These are phyloP conservation scores for Coleophoma crateriformis DNA, from an alignment of 2,329 filamentous ascomycete species.

Conservation along the genomic window DNA sequence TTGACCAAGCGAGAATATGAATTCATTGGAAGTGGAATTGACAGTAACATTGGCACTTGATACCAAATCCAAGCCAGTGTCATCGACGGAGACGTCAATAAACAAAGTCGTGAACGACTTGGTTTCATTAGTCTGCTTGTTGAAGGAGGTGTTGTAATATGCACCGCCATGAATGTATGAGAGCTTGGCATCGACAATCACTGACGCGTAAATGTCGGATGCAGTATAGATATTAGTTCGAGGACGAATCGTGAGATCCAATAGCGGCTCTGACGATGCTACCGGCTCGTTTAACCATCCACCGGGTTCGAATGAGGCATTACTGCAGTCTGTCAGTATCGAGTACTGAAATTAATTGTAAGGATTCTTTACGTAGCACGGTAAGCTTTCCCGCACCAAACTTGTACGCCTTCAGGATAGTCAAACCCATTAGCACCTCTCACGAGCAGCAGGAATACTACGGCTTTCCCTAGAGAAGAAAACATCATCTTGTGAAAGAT, in stretches of 20 bases:
- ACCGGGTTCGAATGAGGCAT: constrained; percentile 41
- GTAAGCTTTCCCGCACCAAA: constrained; percentile 1
- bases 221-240: constrained; percentile 40
- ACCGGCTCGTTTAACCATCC: constrained; percentile 34
- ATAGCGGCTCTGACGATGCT: constrained; percentile 26
- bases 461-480: too few species aligned
- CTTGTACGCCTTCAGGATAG: not conserved
- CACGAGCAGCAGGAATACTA: too few species aligned
- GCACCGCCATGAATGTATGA: constrained; percentile 30
- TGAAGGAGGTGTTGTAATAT: constrained; percentile 18
- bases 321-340: constrained; percentile 21
- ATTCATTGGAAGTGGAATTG: constrained; percentile 28
- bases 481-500: too few species aligned
- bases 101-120: constrained; percentile 13
- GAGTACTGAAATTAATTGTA: not conserved
- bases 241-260: constrained; percentile 35
- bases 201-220: constrained; percentile 28
- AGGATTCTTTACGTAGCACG: constrained; percentile 8
- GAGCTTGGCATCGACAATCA: constrained; percentile 34
- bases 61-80: constrained; percentile 17
- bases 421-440: not conserved
- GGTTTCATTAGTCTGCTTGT: constrained; percentile 11
- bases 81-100: constrained; percentile 21
- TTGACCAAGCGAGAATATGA: constrained; percentile 25
- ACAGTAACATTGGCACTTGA: constrained; percentile 22